Base-by-base conservation (phyloP, 108 stramenopile genomes). In the Nannochloropsis gaditana region DNA sequence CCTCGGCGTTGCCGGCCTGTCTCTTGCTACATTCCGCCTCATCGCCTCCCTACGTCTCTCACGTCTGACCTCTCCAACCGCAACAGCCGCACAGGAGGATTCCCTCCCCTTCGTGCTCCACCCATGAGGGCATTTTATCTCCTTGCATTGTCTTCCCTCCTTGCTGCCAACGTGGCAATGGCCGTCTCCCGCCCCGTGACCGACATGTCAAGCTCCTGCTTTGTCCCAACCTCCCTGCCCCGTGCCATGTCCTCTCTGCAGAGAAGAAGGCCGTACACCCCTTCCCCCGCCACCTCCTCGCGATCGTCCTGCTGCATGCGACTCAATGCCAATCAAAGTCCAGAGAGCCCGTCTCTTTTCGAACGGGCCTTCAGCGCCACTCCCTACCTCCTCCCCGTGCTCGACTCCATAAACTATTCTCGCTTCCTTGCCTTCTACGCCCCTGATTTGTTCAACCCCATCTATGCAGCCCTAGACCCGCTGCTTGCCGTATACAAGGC, bases 341-440 rank as follows among this genome's bases (percentile, higher is more conserved):
- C 15, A n/a, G 59, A 73, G 6, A 73, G 59, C 8, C 59, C 59
- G 2, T 73, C 59, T n/a, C 59, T 73, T n/a, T 73, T 73, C 59
- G 59, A 73, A 73, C 59, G 59, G 15, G 59, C 59, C 59, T 73
- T 73, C 6, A 73, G 59, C 59, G 59, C 59, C 59, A 73, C 8
- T 15, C 59, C 59, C 59, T 73, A 73, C 59, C 4, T 73, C 19
- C 6, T 73, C 19, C 59, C 59, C 59, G 59, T 73, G 19, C 59
- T 73, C 59, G 59, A 73, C 59, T 73, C 59, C 2, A n/a, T 73
- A n/a, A 73, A 73, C 59, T 73, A 73, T n/a, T 73, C 59, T n/a
- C 15, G n/a, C 15, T 73, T 73, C 59, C 59, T 73, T n/a, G 59
- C 59, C 19, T 73, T 73, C n/a, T 73, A 73, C 59, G 59, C 59